Percentiles rank a stretch among this genome's conserved stretches.
These are phyloP conservation scores for Cryptococcus maquisensis DNA, from an alignment of 1,284 basidiomycete species.

Conservation along the genomic window DNA sequence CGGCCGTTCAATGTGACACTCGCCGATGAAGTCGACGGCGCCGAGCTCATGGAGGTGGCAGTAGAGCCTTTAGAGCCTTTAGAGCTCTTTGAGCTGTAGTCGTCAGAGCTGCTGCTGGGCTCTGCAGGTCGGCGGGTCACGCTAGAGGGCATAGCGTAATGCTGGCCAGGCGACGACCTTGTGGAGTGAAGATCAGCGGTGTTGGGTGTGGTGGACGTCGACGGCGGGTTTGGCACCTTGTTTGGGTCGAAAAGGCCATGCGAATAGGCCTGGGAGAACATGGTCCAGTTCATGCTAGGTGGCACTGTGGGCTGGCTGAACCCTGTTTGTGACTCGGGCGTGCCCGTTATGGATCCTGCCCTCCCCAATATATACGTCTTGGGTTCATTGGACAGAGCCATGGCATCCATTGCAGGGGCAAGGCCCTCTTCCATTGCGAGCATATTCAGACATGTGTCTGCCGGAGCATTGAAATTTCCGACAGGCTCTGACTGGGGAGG, in stretches of 20 bases:
- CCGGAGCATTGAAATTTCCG: constrained; percentile 1
- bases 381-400: constrained; percentile 7
- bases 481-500: constrained; percentile 2
- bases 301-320: not conserved
- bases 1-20: constrained; percentile 4
- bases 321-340: not conserved
- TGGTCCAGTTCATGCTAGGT: constrained; percentile 55
- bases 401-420: constrained; percentile 21
- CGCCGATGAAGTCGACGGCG: constrained; percentile 14
- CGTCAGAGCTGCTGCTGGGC: constrained; percentile 3
- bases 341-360: constrained; percentile 11
- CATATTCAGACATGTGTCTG: constrained; percentile 12
- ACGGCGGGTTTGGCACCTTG: constrained; percentile 64
- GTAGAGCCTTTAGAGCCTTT: constrained; percentile 16
- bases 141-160: constrained; percentile 9
- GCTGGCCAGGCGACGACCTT: constrained; percentile 23
- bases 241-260: constrained; percentile 75
- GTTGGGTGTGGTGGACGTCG: constrained; percentile 9
- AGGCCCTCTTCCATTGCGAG: constrained; percentile 16
- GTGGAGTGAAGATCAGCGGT: constrained; percentile 15
- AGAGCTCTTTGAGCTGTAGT: constrained; percentile 11
- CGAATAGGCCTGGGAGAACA: constrained; percentile 70
- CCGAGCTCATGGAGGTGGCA: constrained; percentile 19
- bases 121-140: not conserved
- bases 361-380: constrained; percentile 10